Evolutionary conservation across 441 rosid species (phyloP).

Genomic region (Jatropha multifida): DNA sequence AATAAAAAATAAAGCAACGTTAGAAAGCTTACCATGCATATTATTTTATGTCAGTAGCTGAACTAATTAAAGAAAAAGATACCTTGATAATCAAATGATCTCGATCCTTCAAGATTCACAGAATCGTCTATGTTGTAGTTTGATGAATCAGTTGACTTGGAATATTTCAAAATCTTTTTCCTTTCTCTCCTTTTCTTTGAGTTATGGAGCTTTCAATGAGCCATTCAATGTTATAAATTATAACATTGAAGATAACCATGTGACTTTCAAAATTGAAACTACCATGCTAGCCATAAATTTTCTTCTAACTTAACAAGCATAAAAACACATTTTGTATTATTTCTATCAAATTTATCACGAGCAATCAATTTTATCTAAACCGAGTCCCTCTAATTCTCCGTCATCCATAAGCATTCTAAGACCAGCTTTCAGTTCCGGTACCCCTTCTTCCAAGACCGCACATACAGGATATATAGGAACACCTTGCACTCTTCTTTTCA

Average conservation of each 20-base stretch:
- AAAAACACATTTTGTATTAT: not conserved
- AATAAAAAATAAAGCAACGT: no score
- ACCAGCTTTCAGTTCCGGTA: constrained; percentile 71
- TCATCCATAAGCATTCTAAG: constrained; percentile 54
- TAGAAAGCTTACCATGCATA: not conserved
- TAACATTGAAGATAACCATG: not conserved
- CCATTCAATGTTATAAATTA: no score
- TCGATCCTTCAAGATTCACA: not conserved
- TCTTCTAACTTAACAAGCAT: not conserved
- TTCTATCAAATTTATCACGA: constrained; percentile 31
- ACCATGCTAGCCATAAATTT: not conserved
- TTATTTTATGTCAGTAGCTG: not conserved
- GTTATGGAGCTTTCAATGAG: not conserved
- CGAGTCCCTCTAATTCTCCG: constrained; percentile 36
- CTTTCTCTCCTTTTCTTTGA: not conserved
- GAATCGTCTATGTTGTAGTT: not conserved
- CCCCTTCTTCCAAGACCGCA: constrained; percentile 81
- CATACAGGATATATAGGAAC: constrained; percentile 66
- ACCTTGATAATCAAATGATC: not conserved
- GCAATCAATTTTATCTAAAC: constrained; percentile 44
- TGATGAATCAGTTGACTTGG: not conserved
- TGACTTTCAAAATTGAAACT: not conserved
- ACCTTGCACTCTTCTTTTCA: constrained; percentile 57
- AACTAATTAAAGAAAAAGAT: not conserved
- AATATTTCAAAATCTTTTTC: not conserved